Evolutionary conservation across 2,329 filamentous ascomycete genomes (phyloP), one percentile per base, ranked within the genome.

Genomic region (Scedosporium apiospermum): DNA sequence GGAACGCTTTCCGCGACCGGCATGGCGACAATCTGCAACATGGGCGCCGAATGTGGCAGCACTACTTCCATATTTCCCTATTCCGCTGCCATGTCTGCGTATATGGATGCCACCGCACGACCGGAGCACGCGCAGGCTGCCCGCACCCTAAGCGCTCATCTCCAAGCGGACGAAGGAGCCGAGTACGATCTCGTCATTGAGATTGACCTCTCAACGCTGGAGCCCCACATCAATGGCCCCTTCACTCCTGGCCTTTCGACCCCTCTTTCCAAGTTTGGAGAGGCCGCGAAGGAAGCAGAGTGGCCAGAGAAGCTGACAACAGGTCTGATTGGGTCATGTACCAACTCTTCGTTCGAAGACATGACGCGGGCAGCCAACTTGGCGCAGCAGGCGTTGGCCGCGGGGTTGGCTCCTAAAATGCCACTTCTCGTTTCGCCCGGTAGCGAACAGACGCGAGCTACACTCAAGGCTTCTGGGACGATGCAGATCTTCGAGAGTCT

Each of bases 241-340:
- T 98, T 98, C 86, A 99, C 95, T 30, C 95, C 95, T 65, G 95
- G 99, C 86, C 83, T 99, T 79, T 93, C 92, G 62, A 98, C 95
- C 6, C 95, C 95, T 60, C 96, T 99, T 75, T 96, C 91, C 79
- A 95, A 97, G 82, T 96, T 98, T 82, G 91, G 90, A 78, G 88
- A 96, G 73, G 91, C 91, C 68, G 93, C 93, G 72, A 92, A 96
- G 82, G 87, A 88, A 72, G 96, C 99, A 81, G 86, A 88, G 77
- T 99, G 95, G 95, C 95, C 95, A 18, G 88, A 95, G 77, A 92
- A 96, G 74, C 84, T 99, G 72, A 97, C 96, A 82, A 95, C 96
- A 68, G 93, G 93, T 73, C 82, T 99, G 64, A 98, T 99, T 72
- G 95, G 95, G 69, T 97, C 93, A 71, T 99, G 95, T 89, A 99